Percentiles rank a stretch among this genome's conserved stretches.
These are phyloP conservation scores for Vitellaria paradoxa DNA, from an alignment of 179 eudicot genomes.

Conservation along the genomic window DNA sequence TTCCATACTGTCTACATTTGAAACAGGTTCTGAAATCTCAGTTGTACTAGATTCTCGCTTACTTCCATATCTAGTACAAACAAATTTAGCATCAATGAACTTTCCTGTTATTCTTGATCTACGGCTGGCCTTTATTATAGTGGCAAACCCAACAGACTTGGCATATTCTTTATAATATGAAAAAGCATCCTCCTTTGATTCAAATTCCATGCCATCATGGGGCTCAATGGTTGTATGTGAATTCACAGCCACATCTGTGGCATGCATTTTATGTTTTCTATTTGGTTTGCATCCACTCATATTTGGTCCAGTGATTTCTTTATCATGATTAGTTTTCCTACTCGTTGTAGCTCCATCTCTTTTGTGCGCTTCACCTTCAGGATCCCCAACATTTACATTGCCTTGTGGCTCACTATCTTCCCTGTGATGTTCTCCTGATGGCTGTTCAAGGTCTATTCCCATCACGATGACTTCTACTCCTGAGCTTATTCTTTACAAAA, in stretches of 20 bases:
- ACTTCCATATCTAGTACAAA: conserved; percentile 68
- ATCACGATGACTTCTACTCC: conserved; percentile 6
- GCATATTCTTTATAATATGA: conserved; percentile 67
- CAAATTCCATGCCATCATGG: conserved; percentile 59
- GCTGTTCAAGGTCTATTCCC: conserved; percentile 25
- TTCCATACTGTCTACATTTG: conserved; percentile 8
- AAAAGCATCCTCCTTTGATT: conserved; percentile 68
- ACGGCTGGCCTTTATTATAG: conserved; percentile 70
- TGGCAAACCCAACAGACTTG: conserved; percentile 58
- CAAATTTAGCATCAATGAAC: conserved; percentile 79
- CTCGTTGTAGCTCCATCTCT: conserved; percentile 17
- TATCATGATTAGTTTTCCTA: neutral
- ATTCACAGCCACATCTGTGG: conserved; percentile 12
- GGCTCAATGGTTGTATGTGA: conserved; percentile 33
- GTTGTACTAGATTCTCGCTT: conserved; percentile 54
- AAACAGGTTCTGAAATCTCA: conserved; percentile 32
- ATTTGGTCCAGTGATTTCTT: conserved; percentile 8
- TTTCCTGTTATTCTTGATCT: conserved; percentile 71
- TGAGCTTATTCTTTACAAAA: neutral
- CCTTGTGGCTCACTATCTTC: conserved; percentile 13
- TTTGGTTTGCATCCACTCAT: conserved; percentile 4
- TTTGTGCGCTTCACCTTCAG: conserved; percentile 5
- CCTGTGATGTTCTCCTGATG: conserved; percentile 16
- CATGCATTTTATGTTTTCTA: conserved; percentile 11
- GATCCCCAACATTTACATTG: neutral